phyloP scores from a whole-genome alignment of 768 basidiomycete genomes.

The Pleurotus citrinopileatus region DNA sequence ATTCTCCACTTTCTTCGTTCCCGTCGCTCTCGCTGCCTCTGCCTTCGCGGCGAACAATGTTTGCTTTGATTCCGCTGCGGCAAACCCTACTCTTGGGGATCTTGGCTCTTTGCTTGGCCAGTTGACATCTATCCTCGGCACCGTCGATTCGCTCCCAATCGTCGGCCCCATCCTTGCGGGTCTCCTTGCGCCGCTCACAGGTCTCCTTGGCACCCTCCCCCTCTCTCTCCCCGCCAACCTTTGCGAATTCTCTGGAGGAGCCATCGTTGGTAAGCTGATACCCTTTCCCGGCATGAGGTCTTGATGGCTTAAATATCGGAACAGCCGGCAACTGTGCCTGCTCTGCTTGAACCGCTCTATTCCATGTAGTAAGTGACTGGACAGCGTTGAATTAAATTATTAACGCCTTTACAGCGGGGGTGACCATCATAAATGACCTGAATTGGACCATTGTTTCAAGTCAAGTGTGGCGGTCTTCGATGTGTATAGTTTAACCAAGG shows the following conservation, averaged over 20 bases:
- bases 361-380: too few relatives aligned
- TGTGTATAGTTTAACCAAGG: too few relatives aligned
- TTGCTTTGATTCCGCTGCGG: background rate
- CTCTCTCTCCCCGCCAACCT: background rate
- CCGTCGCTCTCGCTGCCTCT: background rate
- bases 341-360: too few relatives aligned
- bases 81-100: background rate
- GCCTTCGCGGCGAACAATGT: background rate
- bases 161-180: background rate
- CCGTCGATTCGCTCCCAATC: background rate
- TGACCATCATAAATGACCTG: too few relatives aligned
- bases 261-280: background rate
- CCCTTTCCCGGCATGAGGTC: too few relatives aligned
- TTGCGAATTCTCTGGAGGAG: background rate
- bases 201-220: background rate
- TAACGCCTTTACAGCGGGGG: too few relatives aligned
- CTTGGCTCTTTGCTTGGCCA: background rate
- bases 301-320: too few relatives aligned
- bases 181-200: background rate
- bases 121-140: background rate
- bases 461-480: too few relatives aligned
- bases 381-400: too few relatives aligned
- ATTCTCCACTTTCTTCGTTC: background rate
- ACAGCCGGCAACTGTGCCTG: too few relatives aligned
- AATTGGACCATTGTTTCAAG: too few relatives aligned